Evolutionary conservation across 306 rosid species (phyloP), one percentile per base, ranked within the genome.

Genomic region (Canavalia gladiata): DNA sequence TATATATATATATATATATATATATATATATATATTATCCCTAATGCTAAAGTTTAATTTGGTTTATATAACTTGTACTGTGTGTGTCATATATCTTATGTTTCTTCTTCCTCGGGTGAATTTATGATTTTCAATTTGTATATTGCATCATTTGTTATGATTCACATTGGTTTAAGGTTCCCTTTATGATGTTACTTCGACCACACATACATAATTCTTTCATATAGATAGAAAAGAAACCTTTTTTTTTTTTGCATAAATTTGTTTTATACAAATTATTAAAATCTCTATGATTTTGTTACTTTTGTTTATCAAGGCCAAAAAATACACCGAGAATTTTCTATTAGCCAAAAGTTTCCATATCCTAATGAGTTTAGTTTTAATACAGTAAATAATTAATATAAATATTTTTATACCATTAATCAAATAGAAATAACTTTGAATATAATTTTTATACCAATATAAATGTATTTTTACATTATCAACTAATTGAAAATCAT

Each of bases 221-320:
- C 18, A 72, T 49, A 30, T 30, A 29, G 42, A 68, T 30, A 6
- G 7, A 4, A 68, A 34, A 28, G 28, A 51, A 52, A 18, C 33
- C 29, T 5, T 41, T 4, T 47, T 49, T 33, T 31, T 47, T 49
- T 33, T 31, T 3, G 29, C 46, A 28, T 31, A 60, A 31, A 13
- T 12, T 31, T 33, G 2, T 30, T 18, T 72, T 74, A 33, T 7
- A 37, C 6, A 25, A 28, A 11, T 56, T 5, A 29, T 10, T 10
- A 42, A 56, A 10, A n/a, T 55, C 25, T 37, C 39, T 41, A 41
- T 39, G 55, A 41, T 74, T 39, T 74, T 64, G 60, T 54, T n/a
- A 46, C 39, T 51, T 28, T 49, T 60, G 60, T 39, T 74, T 56
- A 39, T 62, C 11, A 34, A 10, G 41, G 29, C 0, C n/a, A 37